Conservation (phyloP, 352 stramenopile species). For the Phytophthora crassamura region DNA sequence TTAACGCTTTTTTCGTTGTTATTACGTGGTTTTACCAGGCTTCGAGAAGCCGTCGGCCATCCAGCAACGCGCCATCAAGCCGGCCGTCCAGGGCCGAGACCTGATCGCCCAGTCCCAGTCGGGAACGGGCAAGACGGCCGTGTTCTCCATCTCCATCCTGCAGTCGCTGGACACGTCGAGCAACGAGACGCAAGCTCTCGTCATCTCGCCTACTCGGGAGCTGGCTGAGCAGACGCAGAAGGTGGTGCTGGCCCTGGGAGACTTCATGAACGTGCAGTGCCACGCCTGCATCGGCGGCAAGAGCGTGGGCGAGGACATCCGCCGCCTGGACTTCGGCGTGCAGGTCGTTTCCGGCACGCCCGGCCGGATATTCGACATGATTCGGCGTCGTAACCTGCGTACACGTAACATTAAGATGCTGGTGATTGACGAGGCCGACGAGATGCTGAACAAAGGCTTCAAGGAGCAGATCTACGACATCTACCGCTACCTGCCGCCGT, state of each 20-base stretch:
- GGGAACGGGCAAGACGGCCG: slow-evolving; percentile 95
- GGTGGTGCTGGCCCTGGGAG: slow-evolving; percentile 94
- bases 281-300: slow-evolving; percentile 97
- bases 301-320: slow-evolving; percentile 95
- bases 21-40: slow-evolving; percentile 38
- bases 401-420: slow-evolving; percentile 94
- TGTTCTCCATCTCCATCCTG: slow-evolving; percentile 95
- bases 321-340: slow-evolving; percentile 94
- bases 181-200: slow-evolving; percentile 95
- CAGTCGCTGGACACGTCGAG: slow-evolving; percentile 93
- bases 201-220: slow-evolving; percentile 97
- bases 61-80: slow-evolving; percentile 98
- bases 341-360: slow-evolving; percentile 97
- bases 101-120: slow-evolving; percentile 97
- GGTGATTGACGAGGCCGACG: slow-evolving; percentile 98
- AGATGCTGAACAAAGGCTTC: slow-evolving; percentile 98
- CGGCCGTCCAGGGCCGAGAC: slow-evolving; percentile 95
- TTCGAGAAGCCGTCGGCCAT: slow-evolving; percentile 99
- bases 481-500: slow-evolving; percentile 93
- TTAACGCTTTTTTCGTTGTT: slow-evolving; percentile 1
- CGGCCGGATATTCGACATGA: slow-evolving; percentile 98
- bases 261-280: slow-evolving; percentile 98
- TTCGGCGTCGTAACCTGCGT: slow-evolving; percentile 91
- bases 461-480: slow-evolving; percentile 99
- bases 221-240: slow-evolving; percentile 98